phyloP scores from a whole-genome alignment of 495 filamentous ascomycete genomes.

The Amorphotheca resinae region DNA sequence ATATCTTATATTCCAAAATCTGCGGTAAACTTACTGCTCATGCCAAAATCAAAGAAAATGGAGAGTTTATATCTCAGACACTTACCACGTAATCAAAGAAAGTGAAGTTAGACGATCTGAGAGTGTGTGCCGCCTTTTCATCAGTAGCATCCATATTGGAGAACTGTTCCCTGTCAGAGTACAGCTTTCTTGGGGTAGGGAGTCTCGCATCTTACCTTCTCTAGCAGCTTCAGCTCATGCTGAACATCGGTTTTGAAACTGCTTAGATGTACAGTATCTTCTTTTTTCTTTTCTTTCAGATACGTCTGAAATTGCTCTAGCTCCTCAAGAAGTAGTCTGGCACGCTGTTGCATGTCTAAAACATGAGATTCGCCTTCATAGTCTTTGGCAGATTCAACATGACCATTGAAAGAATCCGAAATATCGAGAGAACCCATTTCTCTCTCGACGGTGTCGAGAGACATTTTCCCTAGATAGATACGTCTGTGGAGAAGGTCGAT shows the following conservation, averaged over 20 bases:
- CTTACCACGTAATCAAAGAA: conserved; percentile 30
- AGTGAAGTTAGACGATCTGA: conserved; percentile 45
- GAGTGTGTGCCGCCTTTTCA: conserved; percentile 27
- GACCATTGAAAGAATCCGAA: not conserved
- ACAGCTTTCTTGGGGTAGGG: not conserved
- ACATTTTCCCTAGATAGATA: too few relatives aligned
- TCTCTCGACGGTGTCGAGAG: not conserved
- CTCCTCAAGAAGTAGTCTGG: conserved; percentile 28
- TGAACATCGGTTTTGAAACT: conserved; percentile 36
- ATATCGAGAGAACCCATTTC: not conserved
- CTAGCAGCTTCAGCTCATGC: conserved; percentile 36
- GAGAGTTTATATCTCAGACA: too few relatives aligned
- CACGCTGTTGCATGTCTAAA: conserved; percentile 9
- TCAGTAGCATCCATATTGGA: conserved; percentile 3
- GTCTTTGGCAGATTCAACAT: not conserved
- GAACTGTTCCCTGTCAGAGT: not conserved
- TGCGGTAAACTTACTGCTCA: too few relatives aligned
- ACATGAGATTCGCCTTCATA: conserved; percentile 2
- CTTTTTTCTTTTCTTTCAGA: conserved; percentile 32
- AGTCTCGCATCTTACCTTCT: conserved; percentile 38
- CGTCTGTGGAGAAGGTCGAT: too few relatives aligned
- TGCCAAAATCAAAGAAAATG: too few relatives aligned
- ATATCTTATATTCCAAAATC: too few relatives aligned
- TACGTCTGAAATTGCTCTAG: conserved; percentile 35
- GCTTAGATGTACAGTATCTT: conserved; percentile 38